Percentiles rank a stretch among this genome's conserved stretches.
Evolutionary conservation across 2,329 filamentous ascomycete genomes (phyloP).

Genomic region (Penicillium sp.): DNA sequence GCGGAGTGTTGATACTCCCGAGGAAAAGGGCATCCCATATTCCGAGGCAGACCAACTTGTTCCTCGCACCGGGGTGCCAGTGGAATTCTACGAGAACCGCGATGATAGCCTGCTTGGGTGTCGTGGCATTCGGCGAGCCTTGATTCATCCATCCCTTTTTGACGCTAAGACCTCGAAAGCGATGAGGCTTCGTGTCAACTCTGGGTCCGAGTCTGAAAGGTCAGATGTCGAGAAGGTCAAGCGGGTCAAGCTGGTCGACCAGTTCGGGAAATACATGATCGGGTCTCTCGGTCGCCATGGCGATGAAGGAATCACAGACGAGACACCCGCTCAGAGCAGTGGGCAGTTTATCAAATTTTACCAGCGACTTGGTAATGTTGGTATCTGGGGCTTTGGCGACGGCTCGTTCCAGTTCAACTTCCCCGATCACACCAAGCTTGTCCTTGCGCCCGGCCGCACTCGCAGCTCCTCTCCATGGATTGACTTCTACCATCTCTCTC

Average conservation of each 20-base stretch:
- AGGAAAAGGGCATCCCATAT: slow-evolving; percentile 40
- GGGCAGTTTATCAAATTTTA: slow-evolving; percentile 57
- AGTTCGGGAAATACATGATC: slow-evolving; percentile 61
- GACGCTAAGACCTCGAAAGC: slow-evolving; percentile 43
- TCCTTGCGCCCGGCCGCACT: slow-evolving; percentile 51
- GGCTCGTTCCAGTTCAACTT: slow-evolving; percentile 60
- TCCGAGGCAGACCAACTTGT: slow-evolving; percentile 53
- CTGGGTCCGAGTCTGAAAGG: slow-evolving; percentile 41
- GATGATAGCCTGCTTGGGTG: slow-evolving; percentile 40
- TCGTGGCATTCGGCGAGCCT: slow-evolving; percentile 49
- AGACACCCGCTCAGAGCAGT: slow-evolving; percentile 34
- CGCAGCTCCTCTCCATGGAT: slow-evolving; percentile 50
- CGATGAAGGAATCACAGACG: slow-evolving; percentile 42
- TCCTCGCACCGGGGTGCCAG: slow-evolving; percentile 47
- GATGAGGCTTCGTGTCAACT: slow-evolving; percentile 43
- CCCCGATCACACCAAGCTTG: slow-evolving; percentile 59
- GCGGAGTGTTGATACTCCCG: slow-evolving; percentile 44
- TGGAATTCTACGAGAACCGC: slow-evolving; percentile 57
- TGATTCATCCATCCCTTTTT: slow-evolving; percentile 50
- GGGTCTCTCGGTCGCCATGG: slow-evolving; percentile 52
- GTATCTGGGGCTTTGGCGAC: slow-evolving; percentile 59
- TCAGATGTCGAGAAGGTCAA: slow-evolving; percentile 56
- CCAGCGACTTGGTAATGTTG: slow-evolving; percentile 58
- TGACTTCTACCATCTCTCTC: slow-evolving; percentile 57
- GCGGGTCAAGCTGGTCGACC: slow-evolving; percentile 55